phyloP scores from a whole-genome alignment of 2,329 filamentous ascomycete species.

The Plenodomus tracheiphilus region DNA sequence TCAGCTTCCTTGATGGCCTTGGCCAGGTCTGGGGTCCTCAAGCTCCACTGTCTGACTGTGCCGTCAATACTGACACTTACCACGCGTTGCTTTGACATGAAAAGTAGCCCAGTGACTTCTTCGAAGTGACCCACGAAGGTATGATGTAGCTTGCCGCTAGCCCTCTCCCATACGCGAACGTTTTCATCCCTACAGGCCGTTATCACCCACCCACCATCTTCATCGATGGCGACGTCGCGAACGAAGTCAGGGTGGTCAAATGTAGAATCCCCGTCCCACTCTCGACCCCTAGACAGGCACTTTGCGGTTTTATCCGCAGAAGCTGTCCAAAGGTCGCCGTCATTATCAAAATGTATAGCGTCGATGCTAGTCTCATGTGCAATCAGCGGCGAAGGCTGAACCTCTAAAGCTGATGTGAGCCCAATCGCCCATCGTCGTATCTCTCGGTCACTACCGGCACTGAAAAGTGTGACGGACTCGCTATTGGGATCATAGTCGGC shows the following conservation, averaged over 20 bases:
- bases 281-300: constrained; percentile 69
- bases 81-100: constrained; percentile 61
- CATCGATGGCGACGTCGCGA: constrained; percentile 72
- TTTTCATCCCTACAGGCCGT: constrained; percentile 92
- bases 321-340: constrained; percentile 85
- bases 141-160: constrained; percentile 72
- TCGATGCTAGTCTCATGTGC: constrained; percentile 93
- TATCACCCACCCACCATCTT: constrained; percentile 74
- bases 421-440: constrained; percentile 76
- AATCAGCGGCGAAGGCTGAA: constrained; percentile 60
- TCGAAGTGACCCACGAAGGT: constrained; percentile 85
- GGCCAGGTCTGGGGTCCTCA: constrained; percentile 65
- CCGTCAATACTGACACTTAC: constrained; percentile 89
- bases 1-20: constrained; percentile 57
- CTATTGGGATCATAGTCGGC: constrained; percentile 27
- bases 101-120: constrained; percentile 80
- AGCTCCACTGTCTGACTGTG: constrained; percentile 82
- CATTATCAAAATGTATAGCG: constrained; percentile 71
- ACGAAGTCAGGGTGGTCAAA: constrained; percentile 89
- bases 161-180: constrained; percentile 82
- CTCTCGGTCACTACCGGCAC: constrained; percentile 65
- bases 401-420: constrained; percentile 22
- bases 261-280: constrained; percentile 71
- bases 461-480: constrained; percentile 64
- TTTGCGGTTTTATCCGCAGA: constrained; percentile 89